phyloP scores from a whole-genome alignment of 202 grass and related monocot genomes.

The Schoenoplectus triqueter region DNA sequence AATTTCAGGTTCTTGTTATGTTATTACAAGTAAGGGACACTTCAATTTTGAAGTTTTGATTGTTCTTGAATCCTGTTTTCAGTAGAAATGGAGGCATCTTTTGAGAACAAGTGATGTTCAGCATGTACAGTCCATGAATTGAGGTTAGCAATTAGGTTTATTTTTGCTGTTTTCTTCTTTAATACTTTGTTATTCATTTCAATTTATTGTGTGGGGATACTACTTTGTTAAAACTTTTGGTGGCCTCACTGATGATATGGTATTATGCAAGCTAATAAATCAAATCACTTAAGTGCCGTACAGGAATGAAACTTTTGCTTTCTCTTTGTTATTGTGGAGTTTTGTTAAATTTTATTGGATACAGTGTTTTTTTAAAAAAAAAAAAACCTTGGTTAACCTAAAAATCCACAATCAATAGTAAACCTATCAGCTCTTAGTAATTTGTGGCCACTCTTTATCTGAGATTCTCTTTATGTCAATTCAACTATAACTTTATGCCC shows the following conservation, averaged over 20 bases:
- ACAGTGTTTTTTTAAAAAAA: background rate
- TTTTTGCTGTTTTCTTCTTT: slow-evolving; percentile 17
- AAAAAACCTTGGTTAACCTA: background rate
- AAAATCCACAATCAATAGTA: background rate
- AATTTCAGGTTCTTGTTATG: background rate
- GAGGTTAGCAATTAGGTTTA: slow-evolving; percentile 6
- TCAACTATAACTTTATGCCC: background rate
- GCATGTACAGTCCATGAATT: slow-evolving; percentile 7
- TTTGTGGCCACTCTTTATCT: slow-evolving; percentile 18
- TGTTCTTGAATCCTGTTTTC: slow-evolving; percentile 29
- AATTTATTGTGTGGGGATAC: slow-evolving; percentile 16
- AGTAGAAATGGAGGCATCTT: slow-evolving; percentile 34
- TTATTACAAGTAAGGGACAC: background rate
- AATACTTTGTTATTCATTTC: slow-evolving; percentile 5
- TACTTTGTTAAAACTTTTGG: background rate
- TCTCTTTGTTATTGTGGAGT: background rate
- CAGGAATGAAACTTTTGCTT: background rate
- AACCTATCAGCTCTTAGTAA: slow-evolving; percentile 9
- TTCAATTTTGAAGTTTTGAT: background rate
- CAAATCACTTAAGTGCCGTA: background rate
- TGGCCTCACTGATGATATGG: background rate
- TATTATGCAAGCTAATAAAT: background rate
- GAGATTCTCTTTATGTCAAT: slow-evolving; percentile 26
- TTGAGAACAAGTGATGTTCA: slow-evolving; percentile 20
- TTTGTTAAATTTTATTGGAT: background rate